Conservation (phyloP, 78 protist species). For the Diacronema lutheri region DNA sequence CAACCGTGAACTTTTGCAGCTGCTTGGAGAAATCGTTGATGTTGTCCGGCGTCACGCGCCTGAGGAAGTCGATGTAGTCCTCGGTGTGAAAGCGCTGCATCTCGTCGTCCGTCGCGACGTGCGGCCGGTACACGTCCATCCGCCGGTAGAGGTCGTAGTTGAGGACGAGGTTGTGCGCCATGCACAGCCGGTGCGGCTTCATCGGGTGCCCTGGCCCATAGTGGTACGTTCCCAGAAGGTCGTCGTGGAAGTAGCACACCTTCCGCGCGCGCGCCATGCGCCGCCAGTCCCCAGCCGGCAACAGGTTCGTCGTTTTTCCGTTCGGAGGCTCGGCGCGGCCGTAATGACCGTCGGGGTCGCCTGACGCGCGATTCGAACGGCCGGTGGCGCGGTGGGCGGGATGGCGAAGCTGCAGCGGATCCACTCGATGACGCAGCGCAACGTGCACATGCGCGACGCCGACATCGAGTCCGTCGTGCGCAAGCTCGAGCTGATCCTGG, state of each 20-base stretch:
- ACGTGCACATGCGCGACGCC: neutral
- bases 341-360: too few relatives aligned
- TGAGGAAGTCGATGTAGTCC: conserved; percentile 95
- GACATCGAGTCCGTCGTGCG: neutral
- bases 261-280: too few relatives aligned
- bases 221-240: conserved; percentile 52
- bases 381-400: too few relatives aligned
- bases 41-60: conserved; percentile 80
- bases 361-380: too few relatives aligned
- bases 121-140: conserved; percentile 83
- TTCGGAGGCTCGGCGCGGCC: too few relatives aligned
- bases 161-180: conserved; percentile 89
- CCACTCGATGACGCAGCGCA: neutral
- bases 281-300: too few relatives aligned
- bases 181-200: conserved; percentile 95
- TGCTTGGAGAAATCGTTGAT: conserved; percentile 26
- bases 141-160: conserved; percentile 82
- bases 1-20: conserved; percentile 77
- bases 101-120: conserved; percentile 75
- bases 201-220: conserved; percentile 94
- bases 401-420: neutral
- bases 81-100: conserved; percentile 90
- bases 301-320: too few relatives aligned
- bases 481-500: neutral
- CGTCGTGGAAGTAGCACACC: conserved; percentile 10